A percentile compares a stretch with the other conserved stretches of the same genome.
phyloP scores from a whole-genome alignment of 768 basidiomycete species.

The Candolleomyces efflorescens region DNA sequence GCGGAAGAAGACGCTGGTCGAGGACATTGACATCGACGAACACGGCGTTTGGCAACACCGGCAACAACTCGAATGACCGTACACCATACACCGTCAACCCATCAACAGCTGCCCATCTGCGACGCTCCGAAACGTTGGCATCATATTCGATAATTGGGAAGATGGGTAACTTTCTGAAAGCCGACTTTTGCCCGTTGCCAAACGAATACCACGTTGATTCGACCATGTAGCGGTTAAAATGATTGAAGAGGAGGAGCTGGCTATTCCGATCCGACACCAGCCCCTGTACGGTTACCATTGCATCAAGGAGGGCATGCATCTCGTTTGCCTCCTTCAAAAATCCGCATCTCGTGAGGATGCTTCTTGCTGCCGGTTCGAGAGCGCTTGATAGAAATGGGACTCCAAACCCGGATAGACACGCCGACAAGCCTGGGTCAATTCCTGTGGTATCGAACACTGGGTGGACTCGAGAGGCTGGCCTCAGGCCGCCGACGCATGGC shows the following conservation, averaged over 20 bases:
- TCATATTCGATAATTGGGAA: slow-evolving; percentile 22
- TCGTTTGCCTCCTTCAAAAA: neutral
- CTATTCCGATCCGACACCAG: neutral
- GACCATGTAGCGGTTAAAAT: neutral
- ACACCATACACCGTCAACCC: neutral
- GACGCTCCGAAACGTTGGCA: neutral
- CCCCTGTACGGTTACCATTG: neutral
- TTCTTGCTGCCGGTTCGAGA: neutral
- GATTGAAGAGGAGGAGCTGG: neutral
- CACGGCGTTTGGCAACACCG: neutral
- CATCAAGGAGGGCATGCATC: neutral
- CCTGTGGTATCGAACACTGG: neutral
- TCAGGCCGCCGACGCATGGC: neutral
- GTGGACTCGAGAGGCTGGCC: neutral
- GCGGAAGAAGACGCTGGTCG: neutral
- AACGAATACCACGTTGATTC: neutral
- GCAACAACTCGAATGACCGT: neutral
- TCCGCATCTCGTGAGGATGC: neutral
- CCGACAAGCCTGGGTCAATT: neutral
- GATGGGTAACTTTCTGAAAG: slow-evolving; percentile 18
- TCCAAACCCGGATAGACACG: neutral
- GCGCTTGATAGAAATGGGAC: neutral
- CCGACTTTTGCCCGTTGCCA: slow-evolving; percentile 5
- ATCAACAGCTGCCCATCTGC: neutral
- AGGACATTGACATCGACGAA: neutral